These are phyloP conservation scores for Candida palmyrensis DNA, from an alignment of 805 yeast species.

Conservation along the genomic window DNA sequence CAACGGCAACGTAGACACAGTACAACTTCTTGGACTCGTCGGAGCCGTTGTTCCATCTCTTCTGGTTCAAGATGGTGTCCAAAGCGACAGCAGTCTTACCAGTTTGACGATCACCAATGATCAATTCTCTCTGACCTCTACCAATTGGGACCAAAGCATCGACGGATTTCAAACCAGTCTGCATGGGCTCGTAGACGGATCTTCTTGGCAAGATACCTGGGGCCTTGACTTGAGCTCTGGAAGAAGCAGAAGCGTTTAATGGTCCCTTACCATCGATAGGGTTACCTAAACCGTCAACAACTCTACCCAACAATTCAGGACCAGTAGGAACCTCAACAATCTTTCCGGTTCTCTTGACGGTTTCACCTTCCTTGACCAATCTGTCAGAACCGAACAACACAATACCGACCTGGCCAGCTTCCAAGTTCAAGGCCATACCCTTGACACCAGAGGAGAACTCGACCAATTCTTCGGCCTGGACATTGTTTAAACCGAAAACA, in stretches of 20 bases:
- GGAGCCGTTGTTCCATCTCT: conserved; percentile 93
- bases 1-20: conserved; percentile 99
- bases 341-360: conserved; percentile 99
- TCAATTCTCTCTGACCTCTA: conserved; percentile 99
- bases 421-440: conserved; percentile 99
- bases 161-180: conserved; percentile 98
- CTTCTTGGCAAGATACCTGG: conserved; percentile 99
- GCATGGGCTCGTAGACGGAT: conserved; percentile 98
- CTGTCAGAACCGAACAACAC: conserved; percentile 99
- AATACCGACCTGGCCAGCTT: conserved; percentile 99
- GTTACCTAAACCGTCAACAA: conserved; percentile 98
- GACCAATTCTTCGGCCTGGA: conserved; percentile 99
- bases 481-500: conserved; percentile 98
- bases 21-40: conserved; percentile 97
- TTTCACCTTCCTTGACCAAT: conserved; percentile 97
- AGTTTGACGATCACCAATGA: conserved; percentile 99
- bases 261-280: conserved; percentile 99
- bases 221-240: conserved; percentile 98
- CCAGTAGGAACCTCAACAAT: conserved; percentile 99
- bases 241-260: conserved; percentile 72
- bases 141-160: conserved; percentile 99
- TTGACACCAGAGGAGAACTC: conserved; percentile 99
- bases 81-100: conserved; percentile 99
- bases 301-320: conserved; percentile 97
- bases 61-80: conserved; percentile 97